Conservation (phyloP, 352 stramenopile genomes). For the Globisporangium iwayamae region DNA sequence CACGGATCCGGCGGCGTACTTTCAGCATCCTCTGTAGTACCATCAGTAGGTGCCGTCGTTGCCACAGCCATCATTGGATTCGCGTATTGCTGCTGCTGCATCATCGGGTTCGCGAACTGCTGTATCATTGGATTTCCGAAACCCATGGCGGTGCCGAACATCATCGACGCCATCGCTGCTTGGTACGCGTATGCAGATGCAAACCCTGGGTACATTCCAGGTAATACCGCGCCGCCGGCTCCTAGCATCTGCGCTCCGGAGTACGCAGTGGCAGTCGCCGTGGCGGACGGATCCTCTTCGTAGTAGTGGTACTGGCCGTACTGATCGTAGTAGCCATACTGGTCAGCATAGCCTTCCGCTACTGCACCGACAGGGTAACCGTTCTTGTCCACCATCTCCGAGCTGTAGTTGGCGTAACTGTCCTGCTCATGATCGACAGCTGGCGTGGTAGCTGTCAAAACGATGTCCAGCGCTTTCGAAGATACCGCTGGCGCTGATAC, state of each 20-base stretch:
- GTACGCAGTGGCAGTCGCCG: slow-evolving; percentile 10
- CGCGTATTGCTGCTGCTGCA: slow-evolving; percentile 23
- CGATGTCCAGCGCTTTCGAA: slow-evolving; percentile 35
- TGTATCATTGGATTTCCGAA: slow-evolving; percentile 43
- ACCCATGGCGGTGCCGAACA: slow-evolving; percentile 41
- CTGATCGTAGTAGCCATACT: slow-evolving; percentile 81
- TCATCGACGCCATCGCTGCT: slow-evolving; percentile 56
- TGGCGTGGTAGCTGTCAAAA: slow-evolving; percentile 25
- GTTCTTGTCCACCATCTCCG: slow-evolving; percentile 22
- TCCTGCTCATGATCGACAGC: slow-evolving; percentile 44
- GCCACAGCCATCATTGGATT: slow-evolving; percentile 17
- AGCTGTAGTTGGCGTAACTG: slow-evolving; percentile 19
- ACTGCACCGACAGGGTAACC: slow-evolving; percentile 24
- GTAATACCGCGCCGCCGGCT: slow-evolving; percentile 12
- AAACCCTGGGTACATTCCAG: slow-evolving; percentile 49
- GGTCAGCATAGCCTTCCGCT: slow-evolving; percentile 51
- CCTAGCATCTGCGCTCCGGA: slow-evolving; percentile 25
- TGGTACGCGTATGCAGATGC: slow-evolving; percentile 60
- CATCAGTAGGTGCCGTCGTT: neutral
- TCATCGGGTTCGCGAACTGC: slow-evolving; percentile 30
- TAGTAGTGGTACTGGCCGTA: slow-evolving; percentile 85
- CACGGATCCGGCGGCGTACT: slow-evolving; percentile 59
- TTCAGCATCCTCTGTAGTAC: slow-evolving; percentile 4
- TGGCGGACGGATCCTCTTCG: slow-evolving; percentile 29
- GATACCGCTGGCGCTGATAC: slow-evolving; percentile 27